Conservation (phyloP, 2,329 filamentous ascomycete genomes). For the Fusarium pseudograminearum region DNA sequence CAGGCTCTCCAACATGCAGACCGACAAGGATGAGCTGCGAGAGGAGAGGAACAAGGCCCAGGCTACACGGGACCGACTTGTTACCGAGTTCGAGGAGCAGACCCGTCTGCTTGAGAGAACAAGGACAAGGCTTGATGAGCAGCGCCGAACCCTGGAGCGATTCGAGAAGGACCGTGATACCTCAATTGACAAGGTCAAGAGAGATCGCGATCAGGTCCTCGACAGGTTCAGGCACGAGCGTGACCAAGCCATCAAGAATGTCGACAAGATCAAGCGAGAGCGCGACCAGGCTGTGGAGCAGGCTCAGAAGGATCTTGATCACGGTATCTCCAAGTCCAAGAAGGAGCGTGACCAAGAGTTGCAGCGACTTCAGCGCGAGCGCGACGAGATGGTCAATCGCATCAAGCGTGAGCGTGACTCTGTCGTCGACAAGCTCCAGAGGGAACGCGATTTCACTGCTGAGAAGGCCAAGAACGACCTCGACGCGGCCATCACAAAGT, state of each 20-base stretch:
- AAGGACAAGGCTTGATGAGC: constrained; percentile 37
- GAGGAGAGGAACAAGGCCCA: constrained; percentile 44
- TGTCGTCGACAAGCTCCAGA: constrained; percentile 36
- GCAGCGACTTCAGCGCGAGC: constrained; percentile 33
- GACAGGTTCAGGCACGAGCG: constrained; percentile 37
- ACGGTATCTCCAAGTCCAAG: constrained; percentile 27
- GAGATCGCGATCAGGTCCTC: constrained; percentile 35
- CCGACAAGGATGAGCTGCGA: constrained; percentile 45
- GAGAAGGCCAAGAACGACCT: constrained; percentile 42
- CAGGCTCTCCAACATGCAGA: constrained; percentile 41
- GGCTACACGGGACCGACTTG: constrained; percentile 40
- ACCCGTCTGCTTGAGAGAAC: constrained; percentile 31
- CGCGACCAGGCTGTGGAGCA: constrained; percentile 36
- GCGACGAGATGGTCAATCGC: constrained; percentile 35
- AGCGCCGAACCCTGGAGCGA: constrained; percentile 36
- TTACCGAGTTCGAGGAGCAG: constrained; percentile 37
- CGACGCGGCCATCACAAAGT: constrained; percentile 36
- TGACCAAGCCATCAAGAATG: constrained; percentile 29
- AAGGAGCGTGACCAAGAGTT: constrained; percentile 38
- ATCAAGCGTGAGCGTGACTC: constrained; percentile 40
- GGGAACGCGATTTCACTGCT: constrained; percentile 32
- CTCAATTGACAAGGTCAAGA: constrained; percentile 38
- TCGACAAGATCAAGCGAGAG: constrained; percentile 42
- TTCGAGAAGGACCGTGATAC: constrained; percentile 39
- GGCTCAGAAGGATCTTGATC: constrained; percentile 37